Base-by-base conservation (phyloP, 2,329 filamentous ascomycete genomes). In the Pseudogymnoascus sp. region DNA sequence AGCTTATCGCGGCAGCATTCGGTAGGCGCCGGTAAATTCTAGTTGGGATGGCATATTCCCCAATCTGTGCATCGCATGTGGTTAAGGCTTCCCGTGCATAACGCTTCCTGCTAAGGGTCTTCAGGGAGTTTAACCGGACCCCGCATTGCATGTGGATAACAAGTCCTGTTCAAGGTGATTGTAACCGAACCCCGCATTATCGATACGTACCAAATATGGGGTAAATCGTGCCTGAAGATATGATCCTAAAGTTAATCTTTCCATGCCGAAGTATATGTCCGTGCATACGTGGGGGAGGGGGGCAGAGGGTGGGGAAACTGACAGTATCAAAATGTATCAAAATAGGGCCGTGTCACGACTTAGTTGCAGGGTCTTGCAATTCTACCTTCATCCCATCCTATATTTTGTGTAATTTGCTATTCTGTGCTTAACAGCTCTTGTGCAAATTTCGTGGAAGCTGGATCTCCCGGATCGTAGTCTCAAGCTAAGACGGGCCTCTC, bases 401-500 rank as follows among this genome's bases (percentile, higher is more conserved):
- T 56, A 56, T 56, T 56, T 56, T 56, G 47, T 56, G 26, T 56
- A 56, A 56, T 31, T 56, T 33, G 47, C n/a, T 56, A 53, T 16
- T 19, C 47, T 8, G 26, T 56, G 47, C 47, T 56, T 56, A 56
- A 8, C 26, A 56, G 47, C 47, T 56, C 47, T 56, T 56, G 47
- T 56, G 47, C 47, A 56, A 56, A 56, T 56, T 56, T 56, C 47
- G 19, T 56, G 26, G 47, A 56, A 56, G n/a, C 47, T 56, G 26
- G 47, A 19, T 4, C n/a, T 31, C 26, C 47, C 26, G 26, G 26
- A 53, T 19, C n/a, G 26, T 53, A 31, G 47, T 24, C 47, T 56
- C 6, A 33, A 56, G 47, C 26, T 56, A 19, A 56, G 47, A 56
- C 47, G n/a, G 4, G 8, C 10, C 47, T 31, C n/a, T 56, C 19